Conservation (phyloP, 2,329 filamentous ascomycete species). For the Cladorrhinum sp. region DNA sequence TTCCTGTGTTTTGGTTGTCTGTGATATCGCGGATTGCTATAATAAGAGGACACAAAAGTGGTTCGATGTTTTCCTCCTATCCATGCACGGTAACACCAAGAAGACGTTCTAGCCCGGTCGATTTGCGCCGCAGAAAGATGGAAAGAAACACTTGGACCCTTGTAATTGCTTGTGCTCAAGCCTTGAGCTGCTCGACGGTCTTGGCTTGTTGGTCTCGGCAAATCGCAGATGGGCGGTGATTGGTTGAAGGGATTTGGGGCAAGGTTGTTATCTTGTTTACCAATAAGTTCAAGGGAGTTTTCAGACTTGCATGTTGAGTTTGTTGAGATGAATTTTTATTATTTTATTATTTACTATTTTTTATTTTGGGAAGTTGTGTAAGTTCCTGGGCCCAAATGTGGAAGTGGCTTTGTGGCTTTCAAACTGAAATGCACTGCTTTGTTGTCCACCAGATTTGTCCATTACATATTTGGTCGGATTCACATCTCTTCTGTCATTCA, state of each 20-base stretch:
- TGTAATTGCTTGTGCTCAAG: background rate
- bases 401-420: too few relatives aligned
- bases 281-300: too few relatives aligned
- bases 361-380: too few relatives aligned
- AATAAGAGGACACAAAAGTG: background rate
- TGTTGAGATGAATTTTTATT: too few relatives aligned
- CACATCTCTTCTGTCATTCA: too few relatives aligned
- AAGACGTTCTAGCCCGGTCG: background rate
- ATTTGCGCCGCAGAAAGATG: background rate
- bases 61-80: background rate
- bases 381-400: too few relatives aligned
- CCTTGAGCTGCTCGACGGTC: background rate
- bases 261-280: too few relatives aligned
- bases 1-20: background rate
- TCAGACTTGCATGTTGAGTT: too few relatives aligned
- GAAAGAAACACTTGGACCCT: background rate
- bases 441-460: too few relatives aligned
- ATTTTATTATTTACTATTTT: too few relatives aligned
- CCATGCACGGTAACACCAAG: background rate
- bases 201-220: background rate
- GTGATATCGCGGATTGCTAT: background rate
- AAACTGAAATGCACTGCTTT: too few relatives aligned
- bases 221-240: background rate
- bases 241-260: background rate
- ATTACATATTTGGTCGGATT: too few relatives aligned